phyloP scores from a whole-genome alignment of 75 land plant genomes.

The Selaginella tamariscina region DNA sequence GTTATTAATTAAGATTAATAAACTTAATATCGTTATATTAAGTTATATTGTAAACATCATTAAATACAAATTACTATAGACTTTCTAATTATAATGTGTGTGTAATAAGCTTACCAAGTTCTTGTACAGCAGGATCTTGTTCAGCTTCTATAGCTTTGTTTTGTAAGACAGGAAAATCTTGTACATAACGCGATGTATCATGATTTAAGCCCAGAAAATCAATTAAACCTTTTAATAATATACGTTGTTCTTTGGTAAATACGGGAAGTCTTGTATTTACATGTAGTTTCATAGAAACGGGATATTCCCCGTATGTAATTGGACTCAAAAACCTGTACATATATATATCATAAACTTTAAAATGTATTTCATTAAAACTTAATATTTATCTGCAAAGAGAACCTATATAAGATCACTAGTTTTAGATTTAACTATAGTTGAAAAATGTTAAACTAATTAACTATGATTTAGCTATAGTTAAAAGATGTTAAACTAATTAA shows the following conservation, averaged over 20 bases:
- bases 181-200: background rate
- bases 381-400: too few relatives aligned
- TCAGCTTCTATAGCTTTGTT: background rate
- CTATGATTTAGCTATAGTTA: too few relatives aligned
- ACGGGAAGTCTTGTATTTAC: background rate
- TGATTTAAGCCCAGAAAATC: conserved; percentile 9
- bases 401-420: too few relatives aligned
- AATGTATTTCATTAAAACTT: background rate
- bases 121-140: background rate
- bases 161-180: background rate
- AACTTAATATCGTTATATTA: background rate
- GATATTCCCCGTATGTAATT: background rate
- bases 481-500: too few relatives aligned
- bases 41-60: too few relatives aligned
- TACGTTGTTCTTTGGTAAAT: background rate
- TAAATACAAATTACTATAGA: background rate
- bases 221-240: background rate
- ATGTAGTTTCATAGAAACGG: background rate
- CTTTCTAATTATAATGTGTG: too few relatives aligned
- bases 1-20: background rate
- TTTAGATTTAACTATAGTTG: too few relatives aligned
- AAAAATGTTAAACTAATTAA: too few relatives aligned
- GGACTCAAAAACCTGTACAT: conserved; percentile 1
- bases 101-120: background rate
- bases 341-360: background rate